Evolutionary conservation across 768 basidiomycete species (phyloP).

Genomic region (Tylopilus cervinicoccineus): DNA sequence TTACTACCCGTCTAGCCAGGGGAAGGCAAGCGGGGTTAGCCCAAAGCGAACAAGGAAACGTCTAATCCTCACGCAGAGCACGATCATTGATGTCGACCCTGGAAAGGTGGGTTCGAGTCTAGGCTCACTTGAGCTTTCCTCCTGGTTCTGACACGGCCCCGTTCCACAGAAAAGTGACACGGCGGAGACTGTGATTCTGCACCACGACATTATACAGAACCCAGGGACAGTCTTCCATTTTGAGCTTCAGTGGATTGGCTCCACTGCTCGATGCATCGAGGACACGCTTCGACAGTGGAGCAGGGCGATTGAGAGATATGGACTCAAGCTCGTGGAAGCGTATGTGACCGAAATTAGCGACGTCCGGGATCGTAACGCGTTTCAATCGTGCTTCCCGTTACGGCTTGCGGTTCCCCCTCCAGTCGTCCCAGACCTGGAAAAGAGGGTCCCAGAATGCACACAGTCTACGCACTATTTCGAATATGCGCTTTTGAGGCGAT

Average conservation of each 20-base stretch:
- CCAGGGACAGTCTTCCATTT: constrained; percentile 95
- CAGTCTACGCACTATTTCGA: constrained; percentile 75
- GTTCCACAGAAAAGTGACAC: constrained; percentile 70
- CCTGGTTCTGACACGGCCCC: constrained; percentile 7
- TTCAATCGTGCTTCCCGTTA: constrained; percentile 87
- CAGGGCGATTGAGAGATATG: constrained; percentile 81
- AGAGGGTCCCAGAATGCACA: constrained; percentile 62
- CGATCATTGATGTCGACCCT: constrained; percentile 85
- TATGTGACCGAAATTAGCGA: constrained; percentile 91
- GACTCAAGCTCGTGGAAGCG: constrained; percentile 88
- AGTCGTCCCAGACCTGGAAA: constrained; percentile 58
- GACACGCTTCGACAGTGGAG: constrained; percentile 82
- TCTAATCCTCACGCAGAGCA: constrained; percentile 80
- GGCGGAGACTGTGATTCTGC: constrained; percentile 83
- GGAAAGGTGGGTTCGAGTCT: constrained; percentile 49
- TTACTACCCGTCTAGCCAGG: constrained; percentile 35
- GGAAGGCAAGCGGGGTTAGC: constrained; percentile 34
- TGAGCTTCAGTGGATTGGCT: constrained; percentile 95
- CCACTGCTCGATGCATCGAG: constrained; percentile 88
- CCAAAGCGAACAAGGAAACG: constrained; percentile 52
- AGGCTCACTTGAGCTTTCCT: not conserved
- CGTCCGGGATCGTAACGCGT: constrained; percentile 79
- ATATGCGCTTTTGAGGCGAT: constrained; percentile 67
- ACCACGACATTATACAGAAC: constrained; percentile 95
- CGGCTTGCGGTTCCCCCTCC: constrained; percentile 77